Base-by-base conservation (phyloP, 306 rosid species). In the Aeschynomene evenia region DNA sequence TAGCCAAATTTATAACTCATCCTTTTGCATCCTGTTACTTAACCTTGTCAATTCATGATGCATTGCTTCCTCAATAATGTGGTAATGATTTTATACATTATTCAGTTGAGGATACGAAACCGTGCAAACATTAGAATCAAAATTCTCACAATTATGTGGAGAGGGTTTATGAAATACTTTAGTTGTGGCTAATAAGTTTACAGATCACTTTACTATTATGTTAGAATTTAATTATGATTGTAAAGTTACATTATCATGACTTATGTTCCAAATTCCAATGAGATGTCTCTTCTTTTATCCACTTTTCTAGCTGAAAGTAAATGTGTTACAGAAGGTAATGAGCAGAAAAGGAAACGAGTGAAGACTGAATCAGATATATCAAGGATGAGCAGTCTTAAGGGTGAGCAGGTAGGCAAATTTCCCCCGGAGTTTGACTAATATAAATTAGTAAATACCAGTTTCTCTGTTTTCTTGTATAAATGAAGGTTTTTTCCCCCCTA, bases 301-400 rank as follows among this genome's bases (percentile, higher is more conserved):
- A 39, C 29, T 48, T 34, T 72, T 70, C 67, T 36, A 21, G 74
- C 85, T 81, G 54, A 84, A 77, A 21, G 37, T 77, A 53, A 70
- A 33, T 77, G 34, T 54, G 75, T 80, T 75, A 66, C 91, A 95
- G 99, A 95, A 89, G 97, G 91, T 63, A 89, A 61, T 66, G 96
- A 91, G 64, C 96, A 85, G 85, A 95, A 87, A 85, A 79, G 81
- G 82, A 95, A 87, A 75, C 88, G 91, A 59, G 83, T 89, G 79
- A 95, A 91, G 86, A 65, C 74, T 13, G 99, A 95, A 37, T 80
- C 97, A 56, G 97, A 95, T 63, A 83, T 85, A 72, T 51, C 96
- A 60, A 89, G 99, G 82, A 65, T 79, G 33, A 72, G 88, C 60
- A 88, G 81, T 73, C 85, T 91, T 36, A 95, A 95, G 80, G 95